Base-by-base conservation (phyloP, 306 rosid genomes). In the Gastrolobium bilobum region DNA sequence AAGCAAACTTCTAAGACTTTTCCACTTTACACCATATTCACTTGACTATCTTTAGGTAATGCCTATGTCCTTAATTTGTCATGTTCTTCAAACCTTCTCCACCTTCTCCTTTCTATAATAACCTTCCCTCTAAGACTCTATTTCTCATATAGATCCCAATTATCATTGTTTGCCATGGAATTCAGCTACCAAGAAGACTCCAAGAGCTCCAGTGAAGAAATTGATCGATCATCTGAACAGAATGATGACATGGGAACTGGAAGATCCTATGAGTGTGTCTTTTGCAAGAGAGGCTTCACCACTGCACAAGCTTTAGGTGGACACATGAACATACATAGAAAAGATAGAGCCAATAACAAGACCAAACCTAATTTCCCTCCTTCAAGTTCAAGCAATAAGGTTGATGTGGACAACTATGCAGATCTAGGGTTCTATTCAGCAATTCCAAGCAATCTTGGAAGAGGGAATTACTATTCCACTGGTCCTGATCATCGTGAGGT, bases 301-400 rank as follows among this genome's bases (percentile, higher is more conserved):
- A 91, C 92, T 0, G 98, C 98, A n/a, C 98, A 93, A 50, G 98
- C 98, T 81, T 85, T 93, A 62, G 98, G 98, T 0, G 98, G 97
- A 14, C 98, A 91, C 84, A 93, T 93, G 98, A 93, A 93, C 62
- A 93, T 91, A 40, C 98, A 93, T 54, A 81, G 98, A 48, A 93
- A 87, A 85, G 90, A 93, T 54, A 90, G 97, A 77, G 89, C 83
- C 70, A 87, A 75, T 6, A 76, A 78, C 54, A 77, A 75, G 33
- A 34, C 81, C 14, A 86, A 85, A 44, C 79, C 89, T 33, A 72
- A n/a, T 53, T 72, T 76, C 31, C 54, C 68, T 38, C 68, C 89
- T 79, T 68, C 90, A 2, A 79, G 73, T 80, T 80, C 91, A 78
- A 84, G 14, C 60, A 86, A 82, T 35, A 42, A 65, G 7, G 63